Conservation (phyloP, 306 rosid genomes). For the Castanospermum australe region DNA sequence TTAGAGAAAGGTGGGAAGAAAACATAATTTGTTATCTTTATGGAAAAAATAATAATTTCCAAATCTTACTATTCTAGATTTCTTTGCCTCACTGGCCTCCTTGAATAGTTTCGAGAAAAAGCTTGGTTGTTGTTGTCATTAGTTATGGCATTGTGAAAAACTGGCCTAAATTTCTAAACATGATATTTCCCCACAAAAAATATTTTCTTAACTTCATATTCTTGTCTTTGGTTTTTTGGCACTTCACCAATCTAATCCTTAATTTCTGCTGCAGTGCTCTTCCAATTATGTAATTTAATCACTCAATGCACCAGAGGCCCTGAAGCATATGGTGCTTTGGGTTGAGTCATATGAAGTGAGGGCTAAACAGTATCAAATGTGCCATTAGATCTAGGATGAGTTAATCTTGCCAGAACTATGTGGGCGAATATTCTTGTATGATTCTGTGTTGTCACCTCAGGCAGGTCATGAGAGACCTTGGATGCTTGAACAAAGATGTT, state of each 20-base stretch:
- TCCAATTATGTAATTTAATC: slow-evolving; percentile 14
- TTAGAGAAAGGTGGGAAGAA: background rate
- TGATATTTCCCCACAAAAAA: background rate
- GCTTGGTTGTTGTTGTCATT: too few species aligned
- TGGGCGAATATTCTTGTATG: slow-evolving; percentile 44
- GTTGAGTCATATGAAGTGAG: slow-evolving; percentile 16
- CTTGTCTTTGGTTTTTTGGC: background rate
- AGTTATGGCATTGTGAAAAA: background rate
- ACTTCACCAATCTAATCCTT: background rate
- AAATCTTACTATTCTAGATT: background rate
- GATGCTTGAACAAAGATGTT: slow-evolving; percentile 31
- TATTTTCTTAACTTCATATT: background rate
- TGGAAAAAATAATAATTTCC: background rate
- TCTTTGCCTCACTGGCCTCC: background rate
- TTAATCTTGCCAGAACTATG: slow-evolving; percentile 27
- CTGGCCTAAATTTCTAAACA: background rate
- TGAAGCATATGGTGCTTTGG: slow-evolving; percentile 3
- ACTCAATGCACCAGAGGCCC: slow-evolving; percentile 13
- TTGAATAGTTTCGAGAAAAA: slow-evolving; percentile 14
- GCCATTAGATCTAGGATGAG: background rate
- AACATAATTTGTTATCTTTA: background rate
- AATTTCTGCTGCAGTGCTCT: background rate
- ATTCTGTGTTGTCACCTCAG: slow-evolving; percentile 39
- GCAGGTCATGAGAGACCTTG: slow-evolving; percentile 38
- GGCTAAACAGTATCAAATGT: slow-evolving; percentile 1